Percentiles rank a stretch among this genome's conserved stretches.
Conservation (phyloP, 352 stramenopile genomes). For the Phytophthora multivora region DNA sequence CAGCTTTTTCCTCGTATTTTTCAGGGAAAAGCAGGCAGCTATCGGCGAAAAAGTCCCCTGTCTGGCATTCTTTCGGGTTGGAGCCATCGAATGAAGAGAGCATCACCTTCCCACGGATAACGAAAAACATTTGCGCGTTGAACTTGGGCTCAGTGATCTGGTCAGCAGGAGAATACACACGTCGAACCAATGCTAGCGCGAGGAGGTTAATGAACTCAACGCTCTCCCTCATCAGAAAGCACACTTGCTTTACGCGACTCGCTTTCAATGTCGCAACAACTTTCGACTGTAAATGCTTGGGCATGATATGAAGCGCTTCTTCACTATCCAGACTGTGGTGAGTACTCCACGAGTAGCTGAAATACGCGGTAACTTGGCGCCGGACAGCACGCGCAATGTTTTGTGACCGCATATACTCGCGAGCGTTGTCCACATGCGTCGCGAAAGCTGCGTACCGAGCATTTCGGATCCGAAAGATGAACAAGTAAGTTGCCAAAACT, state of each 20-base stretch:
- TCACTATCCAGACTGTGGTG: conserved; percentile 75
- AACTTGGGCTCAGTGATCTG: conserved; percentile 77
- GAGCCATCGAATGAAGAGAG: conserved; percentile 59
- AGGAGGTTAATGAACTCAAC: conserved; percentile 77
- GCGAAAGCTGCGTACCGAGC: conserved; percentile 55
- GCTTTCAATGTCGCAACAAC: conserved; percentile 70
- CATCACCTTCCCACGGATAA: conserved; percentile 64
- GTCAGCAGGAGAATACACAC: conserved; percentile 66
- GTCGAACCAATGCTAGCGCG: conserved; percentile 54
- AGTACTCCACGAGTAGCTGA: conserved; percentile 67
- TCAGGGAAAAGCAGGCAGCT: conserved; percentile 61
- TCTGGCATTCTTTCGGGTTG: conserved; percentile 61
- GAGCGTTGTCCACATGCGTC: conserved; percentile 70
- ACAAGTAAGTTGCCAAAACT: conserved; percentile 69
- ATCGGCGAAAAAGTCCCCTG: conserved; percentile 74
- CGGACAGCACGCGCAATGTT: conserved; percentile 54
- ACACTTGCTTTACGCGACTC: conserved; percentile 70
- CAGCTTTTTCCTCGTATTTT: conserved; percentile 70
- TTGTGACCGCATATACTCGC: conserved; percentile 77
- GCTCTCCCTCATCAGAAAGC: conserved; percentile 77
- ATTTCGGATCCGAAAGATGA: conserved; percentile 77
- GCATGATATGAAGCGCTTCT: conserved; percentile 58
- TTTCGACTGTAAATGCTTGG: conserved; percentile 65
- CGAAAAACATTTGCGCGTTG: conserved; percentile 82
- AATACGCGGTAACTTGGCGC: conserved; percentile 65